Evolutionary conservation across 2,329 filamentous ascomycete genomes (phyloP).

Genomic region (Sclerotinia nivalis): DNA sequence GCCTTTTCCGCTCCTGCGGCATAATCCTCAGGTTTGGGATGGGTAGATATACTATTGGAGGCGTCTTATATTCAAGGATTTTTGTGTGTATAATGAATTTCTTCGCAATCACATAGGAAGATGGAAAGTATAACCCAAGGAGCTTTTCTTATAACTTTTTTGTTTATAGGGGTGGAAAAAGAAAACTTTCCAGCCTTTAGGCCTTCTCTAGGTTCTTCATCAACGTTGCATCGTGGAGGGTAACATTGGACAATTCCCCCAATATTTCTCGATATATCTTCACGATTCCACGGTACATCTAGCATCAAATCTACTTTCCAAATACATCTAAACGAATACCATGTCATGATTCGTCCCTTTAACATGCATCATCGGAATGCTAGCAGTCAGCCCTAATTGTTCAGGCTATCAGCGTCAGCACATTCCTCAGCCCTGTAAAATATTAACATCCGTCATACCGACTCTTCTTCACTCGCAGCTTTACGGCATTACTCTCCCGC

Average conservation of each 20-base stretch:
- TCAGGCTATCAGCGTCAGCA: constrained; percentile 6
- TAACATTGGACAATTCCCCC: not conserved
- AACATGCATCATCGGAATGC: not conserved
- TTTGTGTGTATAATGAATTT: not conserved
- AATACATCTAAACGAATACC: not conserved
- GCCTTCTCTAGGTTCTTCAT: not conserved
- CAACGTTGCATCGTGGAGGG: not conserved
- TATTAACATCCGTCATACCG: not conserved
- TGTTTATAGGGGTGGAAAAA: not conserved
- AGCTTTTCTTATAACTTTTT: not conserved
- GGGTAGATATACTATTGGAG: not conserved
- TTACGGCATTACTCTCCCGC: not conserved
- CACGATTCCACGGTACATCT: not conserved
- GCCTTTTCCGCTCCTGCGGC: not conserved
- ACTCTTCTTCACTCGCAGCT: not conserved
- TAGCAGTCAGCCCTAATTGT: constrained; percentile 29
- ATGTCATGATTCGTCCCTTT: not conserved
- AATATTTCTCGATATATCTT: too few relatives aligned
- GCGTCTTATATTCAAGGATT: too few relatives aligned
- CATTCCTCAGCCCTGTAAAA: constrained; percentile 19
- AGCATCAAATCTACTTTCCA: not conserved
- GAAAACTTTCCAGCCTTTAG: not conserved
- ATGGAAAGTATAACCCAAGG: not conserved
- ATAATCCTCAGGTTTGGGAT: not conserved
- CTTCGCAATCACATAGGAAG: not conserved